phyloP scores from a whole-genome alignment of 208 protist genomes.

The Trypanosoma lewisi region DNA sequence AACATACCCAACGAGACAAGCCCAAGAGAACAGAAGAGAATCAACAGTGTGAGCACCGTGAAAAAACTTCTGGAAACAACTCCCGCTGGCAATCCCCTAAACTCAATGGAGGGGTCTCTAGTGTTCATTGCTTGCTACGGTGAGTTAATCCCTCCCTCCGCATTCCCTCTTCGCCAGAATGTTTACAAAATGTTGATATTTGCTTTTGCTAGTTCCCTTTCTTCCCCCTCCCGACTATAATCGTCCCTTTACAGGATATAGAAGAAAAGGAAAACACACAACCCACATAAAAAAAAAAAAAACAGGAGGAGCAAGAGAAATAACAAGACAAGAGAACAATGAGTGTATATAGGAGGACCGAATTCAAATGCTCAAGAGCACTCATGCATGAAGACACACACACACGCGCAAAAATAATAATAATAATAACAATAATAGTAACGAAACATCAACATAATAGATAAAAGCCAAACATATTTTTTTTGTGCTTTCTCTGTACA shows the following conservation, averaged over 20 bases:
- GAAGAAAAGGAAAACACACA: not conserved
- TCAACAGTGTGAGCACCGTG: slow-evolving; percentile 4
- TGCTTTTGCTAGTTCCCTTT: too few species aligned
- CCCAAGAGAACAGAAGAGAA: slow-evolving; percentile 1
- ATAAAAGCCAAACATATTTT: not conserved
- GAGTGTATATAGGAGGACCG: not conserved
- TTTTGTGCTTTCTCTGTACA: slow-evolving; percentile 6
- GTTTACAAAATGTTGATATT: too few species aligned
- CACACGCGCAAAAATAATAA: slow-evolving; percentile 10
- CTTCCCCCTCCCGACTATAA: too few species aligned
- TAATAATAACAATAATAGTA: slow-evolving; percentile 6
- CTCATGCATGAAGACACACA: slow-evolving; percentile 3
- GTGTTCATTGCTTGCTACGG: too few species aligned
- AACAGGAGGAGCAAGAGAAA: not conserved
- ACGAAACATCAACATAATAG: not conserved
- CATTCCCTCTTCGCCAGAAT: too few species aligned
- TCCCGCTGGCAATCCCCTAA: too few species aligned
- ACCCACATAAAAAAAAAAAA: not conserved
- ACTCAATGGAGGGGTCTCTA: too few species aligned
- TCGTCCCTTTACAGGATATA: not conserved
- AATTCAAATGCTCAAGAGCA: not conserved
- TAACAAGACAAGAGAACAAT: not conserved
- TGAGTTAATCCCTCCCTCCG: too few species aligned
- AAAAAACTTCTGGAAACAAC: too few species aligned
- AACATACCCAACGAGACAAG: not conserved